Evolutionary conservation across 768 basidiomycete genomes (phyloP).

Genomic region (Zangia roseola): DNA sequence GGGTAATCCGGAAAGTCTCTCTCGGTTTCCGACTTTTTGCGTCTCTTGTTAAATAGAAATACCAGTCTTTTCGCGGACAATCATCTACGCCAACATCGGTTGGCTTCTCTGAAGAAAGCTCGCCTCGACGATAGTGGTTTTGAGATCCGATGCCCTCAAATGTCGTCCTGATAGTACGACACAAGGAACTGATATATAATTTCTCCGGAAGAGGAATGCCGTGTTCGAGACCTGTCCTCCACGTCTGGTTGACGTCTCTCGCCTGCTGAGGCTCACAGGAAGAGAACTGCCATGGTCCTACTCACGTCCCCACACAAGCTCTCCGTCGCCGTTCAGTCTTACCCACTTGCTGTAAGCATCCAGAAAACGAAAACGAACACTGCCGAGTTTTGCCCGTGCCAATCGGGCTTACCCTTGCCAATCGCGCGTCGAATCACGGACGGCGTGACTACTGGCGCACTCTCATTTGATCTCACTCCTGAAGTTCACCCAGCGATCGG

Average conservation of each 20-base stretch:
- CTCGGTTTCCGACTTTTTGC: conserved; percentile 47
- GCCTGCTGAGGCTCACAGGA: conserved; percentile 46
- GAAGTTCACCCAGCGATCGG: conserved; percentile 52
- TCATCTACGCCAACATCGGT: conserved; percentile 27
- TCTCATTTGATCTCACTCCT: conserved; percentile 41
- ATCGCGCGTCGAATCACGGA: conserved; percentile 74
- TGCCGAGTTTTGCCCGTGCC: neutral
- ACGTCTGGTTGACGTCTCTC: conserved; percentile 38
- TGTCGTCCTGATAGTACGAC: conserved; percentile 58
- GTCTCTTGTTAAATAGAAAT: conserved; percentile 67
- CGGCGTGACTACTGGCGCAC: conserved; percentile 34
- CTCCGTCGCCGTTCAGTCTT: conserved; percentile 59
- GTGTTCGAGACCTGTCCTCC: conserved; percentile 44
- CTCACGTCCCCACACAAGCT: conserved; percentile 74
- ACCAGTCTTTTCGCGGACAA: conserved; percentile 64
- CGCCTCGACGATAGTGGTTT: conserved; percentile 35
- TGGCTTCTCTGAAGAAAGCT: neutral
- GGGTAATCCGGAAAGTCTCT: conserved; percentile 46
- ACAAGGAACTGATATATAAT: conserved; percentile 62
- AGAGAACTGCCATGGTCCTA: conserved; percentile 8
- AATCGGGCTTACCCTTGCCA: conserved; percentile 56
- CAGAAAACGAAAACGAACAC: neutral
- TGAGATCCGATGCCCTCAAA: conserved; percentile 42
- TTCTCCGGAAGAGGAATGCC: conserved; percentile 51
- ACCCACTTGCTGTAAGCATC: conserved; percentile 47